Conservation (phyloP, 225 moss, liverwort and hornwort species). For the Polytrichum formosum region DNA sequence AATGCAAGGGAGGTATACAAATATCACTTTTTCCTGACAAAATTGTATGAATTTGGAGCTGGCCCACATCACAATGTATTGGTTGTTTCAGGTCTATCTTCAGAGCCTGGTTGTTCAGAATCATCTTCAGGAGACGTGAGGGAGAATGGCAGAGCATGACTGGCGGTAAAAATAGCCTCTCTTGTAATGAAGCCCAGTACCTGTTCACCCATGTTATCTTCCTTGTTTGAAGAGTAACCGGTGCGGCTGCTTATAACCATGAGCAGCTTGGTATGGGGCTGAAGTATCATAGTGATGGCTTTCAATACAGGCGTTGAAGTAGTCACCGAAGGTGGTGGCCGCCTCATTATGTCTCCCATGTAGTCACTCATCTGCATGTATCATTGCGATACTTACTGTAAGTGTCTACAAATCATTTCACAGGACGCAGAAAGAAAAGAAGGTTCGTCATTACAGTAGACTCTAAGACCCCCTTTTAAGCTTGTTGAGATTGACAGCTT, state of each 20-base stretch:
- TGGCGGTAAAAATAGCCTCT: conserved; percentile 56
- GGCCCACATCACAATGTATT: no score
- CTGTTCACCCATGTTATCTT: conserved; percentile 44
- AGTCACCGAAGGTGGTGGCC: conserved; percentile 59
- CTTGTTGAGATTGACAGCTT: no score
- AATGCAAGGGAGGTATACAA: no score
- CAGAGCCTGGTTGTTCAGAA: neutral
- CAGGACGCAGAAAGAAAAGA: neutral
- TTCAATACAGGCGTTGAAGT: conserved; percentile 37
- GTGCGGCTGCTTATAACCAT: conserved; percentile 78
- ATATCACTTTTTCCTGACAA: no score
- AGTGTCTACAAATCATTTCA: neutral
- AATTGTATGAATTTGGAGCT: no score
- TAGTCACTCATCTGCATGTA: conserved; percentile 51
- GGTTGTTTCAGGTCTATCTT: neutral
- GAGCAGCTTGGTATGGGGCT: conserved; percentile 63
- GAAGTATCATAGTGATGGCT: conserved; percentile 70
- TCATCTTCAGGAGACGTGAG: conserved; percentile 8
- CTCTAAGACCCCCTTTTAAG: no score
- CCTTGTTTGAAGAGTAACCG: conserved; percentile 55
- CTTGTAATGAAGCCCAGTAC: conserved; percentile 80
- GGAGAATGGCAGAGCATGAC: conserved; percentile 49
- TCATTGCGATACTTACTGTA: neutral
- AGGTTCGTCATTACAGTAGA: neutral
- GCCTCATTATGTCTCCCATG: conserved; percentile 78